These are phyloP conservation scores for Vairimorpha ceranae DNA, from an alignment of 371 early-diverging fungal genomes.

Conservation along the genomic window DNA sequence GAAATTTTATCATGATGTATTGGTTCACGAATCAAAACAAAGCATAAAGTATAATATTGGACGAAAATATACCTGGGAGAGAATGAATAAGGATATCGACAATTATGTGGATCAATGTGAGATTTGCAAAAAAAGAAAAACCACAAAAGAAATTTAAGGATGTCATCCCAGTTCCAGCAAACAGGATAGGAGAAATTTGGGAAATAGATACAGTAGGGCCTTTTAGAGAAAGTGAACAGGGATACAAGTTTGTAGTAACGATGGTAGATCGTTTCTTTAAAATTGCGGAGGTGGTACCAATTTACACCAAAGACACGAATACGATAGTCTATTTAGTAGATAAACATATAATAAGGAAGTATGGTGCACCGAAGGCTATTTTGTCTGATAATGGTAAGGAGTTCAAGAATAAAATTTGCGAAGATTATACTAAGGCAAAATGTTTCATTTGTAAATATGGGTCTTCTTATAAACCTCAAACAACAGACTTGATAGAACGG, in stretches of 20 bases:
- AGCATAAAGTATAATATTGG: too few relatives aligned
- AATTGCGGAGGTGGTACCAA: background rate
- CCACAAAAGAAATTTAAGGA: background rate
- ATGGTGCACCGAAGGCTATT: background rate
- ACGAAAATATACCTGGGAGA: constrained; percentile 6
- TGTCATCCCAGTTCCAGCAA: background rate
- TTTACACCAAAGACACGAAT: background rate
- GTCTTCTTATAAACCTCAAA: too few relatives aligned
- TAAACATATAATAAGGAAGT: background rate
- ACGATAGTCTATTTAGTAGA: background rate
- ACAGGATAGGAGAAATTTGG: too few relatives aligned
- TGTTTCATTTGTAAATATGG: too few relatives aligned
- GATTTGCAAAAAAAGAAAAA: background rate
- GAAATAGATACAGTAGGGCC: too few relatives aligned
- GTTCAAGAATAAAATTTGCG: constrained; percentile 9
- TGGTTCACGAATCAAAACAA: too few relatives aligned
- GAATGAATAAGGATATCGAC: background rate
- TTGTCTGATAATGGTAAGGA: constrained; percentile 15
- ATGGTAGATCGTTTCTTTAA: background rate
- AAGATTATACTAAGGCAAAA: too few relatives aligned
- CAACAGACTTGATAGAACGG: constrained; percentile 7
- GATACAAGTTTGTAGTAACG: background rate
- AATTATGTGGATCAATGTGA: constrained; percentile 4
- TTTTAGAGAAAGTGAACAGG: background rate
- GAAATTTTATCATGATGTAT: too few relatives aligned